A percentile compares a stretch with the other conserved stretches of the same genome.
phyloP scores from a whole-genome alignment of 2,329 filamentous ascomycete species.

The Epichloe glyceriae region DNA sequence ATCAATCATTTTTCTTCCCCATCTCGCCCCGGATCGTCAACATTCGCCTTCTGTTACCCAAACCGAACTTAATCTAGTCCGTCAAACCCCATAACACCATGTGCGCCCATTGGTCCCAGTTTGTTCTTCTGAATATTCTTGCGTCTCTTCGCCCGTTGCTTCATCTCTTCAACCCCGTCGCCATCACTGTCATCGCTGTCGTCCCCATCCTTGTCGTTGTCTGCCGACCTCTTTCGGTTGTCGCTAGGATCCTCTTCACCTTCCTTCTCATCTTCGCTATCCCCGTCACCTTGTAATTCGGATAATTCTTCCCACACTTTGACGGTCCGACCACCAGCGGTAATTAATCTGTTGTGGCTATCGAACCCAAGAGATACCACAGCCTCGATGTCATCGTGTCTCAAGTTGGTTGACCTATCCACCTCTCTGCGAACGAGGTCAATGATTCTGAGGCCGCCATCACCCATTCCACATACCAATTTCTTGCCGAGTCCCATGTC shows the following conservation, averaged over 20 bases:
- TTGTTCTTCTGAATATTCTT: conserved; percentile 29
- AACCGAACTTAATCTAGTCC: conserved; percentile 25
- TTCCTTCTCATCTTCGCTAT: conserved; percentile 35
- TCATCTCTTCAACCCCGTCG: conserved; percentile 24
- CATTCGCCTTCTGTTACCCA: background rate
- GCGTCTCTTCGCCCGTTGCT: conserved; percentile 31
- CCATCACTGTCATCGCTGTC: conserved; percentile 21
- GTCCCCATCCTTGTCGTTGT: conserved; percentile 25
- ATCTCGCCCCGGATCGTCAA: background rate
- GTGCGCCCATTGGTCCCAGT: conserved; percentile 36
- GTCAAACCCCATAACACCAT: conserved; percentile 37
- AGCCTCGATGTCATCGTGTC: conserved; percentile 78
- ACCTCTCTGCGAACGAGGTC: conserved; percentile 64
- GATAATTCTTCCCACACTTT: conserved; percentile 86
- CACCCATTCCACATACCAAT: conserved; percentile 68
- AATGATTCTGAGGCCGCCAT: conserved; percentile 67
- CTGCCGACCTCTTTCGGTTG: conserved; percentile 17
- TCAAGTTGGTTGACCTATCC: conserved; percentile 42
- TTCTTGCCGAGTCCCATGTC: conserved; percentile 58
- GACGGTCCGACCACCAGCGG: conserved; percentile 69
- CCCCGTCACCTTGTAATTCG: conserved; percentile 30
- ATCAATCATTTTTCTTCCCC: background rate
- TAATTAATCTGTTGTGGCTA: conserved; percentile 74
- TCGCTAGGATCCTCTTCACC: conserved; percentile 21
- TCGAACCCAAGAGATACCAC: conserved; percentile 78